Evolutionary conservation across 2,329 filamentous ascomycete species (phyloP), one percentile per base, ranked within the genome.

Genomic region (Alternaria infectoria): DNA sequence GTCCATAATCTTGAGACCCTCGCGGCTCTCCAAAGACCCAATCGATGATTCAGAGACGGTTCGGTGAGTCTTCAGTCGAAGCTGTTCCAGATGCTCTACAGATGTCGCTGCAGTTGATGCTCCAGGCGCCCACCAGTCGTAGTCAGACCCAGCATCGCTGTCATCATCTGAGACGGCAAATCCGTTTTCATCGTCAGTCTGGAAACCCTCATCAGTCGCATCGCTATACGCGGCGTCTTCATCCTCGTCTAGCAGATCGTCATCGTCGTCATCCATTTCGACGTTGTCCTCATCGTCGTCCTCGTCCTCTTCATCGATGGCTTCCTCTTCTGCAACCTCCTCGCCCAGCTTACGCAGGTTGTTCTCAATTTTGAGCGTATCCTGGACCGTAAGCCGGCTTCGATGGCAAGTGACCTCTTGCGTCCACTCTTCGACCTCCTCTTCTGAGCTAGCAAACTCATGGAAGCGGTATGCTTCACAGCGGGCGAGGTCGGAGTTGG

Each of bases 391-490:
- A 43, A 99, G 85, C 74, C 92, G 93, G 54, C 86, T 86, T 59
- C 86, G 86, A 68, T 89, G 84, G 30, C 87, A 86, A 8, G 86
- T 85, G 32, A 87, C 84, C 72, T 92, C 90, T 59, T 91, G 89
- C 28, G 96, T 92, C 96, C 96, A 99, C 72, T 97, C 94, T 61
- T 97, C 94, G 65, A 96, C 91, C 62, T 93, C 89, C 44, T 91
- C 92, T 62, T 92, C 88, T 54, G 92, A 93, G 76, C 91, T 93
- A 46, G 93, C 95, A 78, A 98, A 98, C 74, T 97, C 95, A 77
- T 97, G 93, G 76, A 97, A 98, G 52, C 84, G 81, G 47, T 81
- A 82, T n/a, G 84, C 83, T 72, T 85, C 83, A 83, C 88, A 76
- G 82, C 89, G 78, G 61, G 80, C 80, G 43, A 83, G 75, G 54